Base-by-base conservation (phyloP, 106 monocot species). In the Triglochin maritima region DNA sequence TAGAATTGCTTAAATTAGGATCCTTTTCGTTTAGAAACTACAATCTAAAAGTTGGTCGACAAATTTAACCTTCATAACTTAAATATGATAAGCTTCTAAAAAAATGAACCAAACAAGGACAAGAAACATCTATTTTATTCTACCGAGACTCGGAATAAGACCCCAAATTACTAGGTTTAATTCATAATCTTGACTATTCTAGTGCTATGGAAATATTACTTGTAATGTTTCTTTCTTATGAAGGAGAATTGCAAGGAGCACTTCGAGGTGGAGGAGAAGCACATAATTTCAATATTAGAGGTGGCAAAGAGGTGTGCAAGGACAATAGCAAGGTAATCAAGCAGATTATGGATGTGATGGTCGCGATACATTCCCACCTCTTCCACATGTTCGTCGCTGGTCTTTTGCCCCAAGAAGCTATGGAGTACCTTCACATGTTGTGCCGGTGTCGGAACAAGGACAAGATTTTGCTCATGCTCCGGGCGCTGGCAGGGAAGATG, bases 241-340 rank as follows among this genome's bases (percentile, higher is more conserved):
- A 59, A 95, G 88, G 82, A 85, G 7, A 83, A 82, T 62, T 83
- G 77, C 81, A 96, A 73, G 72, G 76, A 82, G 29, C 96, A 96
- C 71, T 91, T 96, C 50, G 60, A 65, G 50, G 86, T 79, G 61
- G 90, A 96, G 74, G 91, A 96, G 75, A 76, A 47, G 67, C 76
- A 79, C 46, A 73, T 96, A 9, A 68, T 96, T 44, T 85, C 96
- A 9, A 62, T 86, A 48, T 53, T 96, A 13, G 86, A 88, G 14
- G 50, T 55, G 3, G 81, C 78, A 5, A 72, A 74, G 14, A 65
- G 64, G 14, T 52, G 17, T 9, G 66, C 29, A 9, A 10, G 50
- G 8, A 51, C 17, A 12, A 41, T 4, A 42, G 43, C 4, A 45
- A 48, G n/a, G 72, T 72, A 80, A 57, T 73, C 13, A 77, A 79